Base-by-base conservation (phyloP, 148 eudicot genomes). In the Amaranthus cruentus region DNA sequence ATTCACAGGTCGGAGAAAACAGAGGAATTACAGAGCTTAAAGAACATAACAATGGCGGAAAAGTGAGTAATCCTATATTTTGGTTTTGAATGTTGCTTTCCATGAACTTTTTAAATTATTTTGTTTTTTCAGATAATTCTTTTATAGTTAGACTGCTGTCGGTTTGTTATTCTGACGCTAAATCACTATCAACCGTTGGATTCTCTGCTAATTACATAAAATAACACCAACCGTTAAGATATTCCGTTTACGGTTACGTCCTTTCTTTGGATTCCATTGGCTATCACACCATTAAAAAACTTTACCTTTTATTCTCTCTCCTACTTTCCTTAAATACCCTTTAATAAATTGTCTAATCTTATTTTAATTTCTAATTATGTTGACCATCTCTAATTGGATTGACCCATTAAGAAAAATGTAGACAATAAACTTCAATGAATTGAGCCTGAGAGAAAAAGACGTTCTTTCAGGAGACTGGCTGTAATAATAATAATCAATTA, bases 11-110 rank as follows among this genome's bases (percentile, higher is more conserved):
- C 64, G 0, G 54, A 0, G 61, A 64, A 62, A 68, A 68, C 52
- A 47, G 82, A 73, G 75, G 66, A 73, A 43, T 21, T 55, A 15
- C 68, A 50, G 82, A 79, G 72, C 85, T 76, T 73, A 69, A 82
- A 79, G 75, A 79, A 79, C 77, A 43, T 72, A 73, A 78, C 85
- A 76, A 79, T 79, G 82, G 77, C 82, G 77, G 63, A 75, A 18
- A 63, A 18, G 85, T 82, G 38, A 79, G 82, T 55, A 43, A 52
- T 66, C 9, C 58, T 63, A 9, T 61, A 48, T 38, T 50, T 58
- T 46, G 46, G n/a, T 47, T 71, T 47, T 75, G 59, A 42, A n/a
- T 56, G 46, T 49, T 59, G 55, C 55, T 47, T 18, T 62, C 38
- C 47, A 52, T 63, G 15, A 15, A 11, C 13, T 72, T 69, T 42